Evolutionary conservation across 768 basidiomycete genomes (phyloP).

Genomic region (Lentinula guzmanii): DNA sequence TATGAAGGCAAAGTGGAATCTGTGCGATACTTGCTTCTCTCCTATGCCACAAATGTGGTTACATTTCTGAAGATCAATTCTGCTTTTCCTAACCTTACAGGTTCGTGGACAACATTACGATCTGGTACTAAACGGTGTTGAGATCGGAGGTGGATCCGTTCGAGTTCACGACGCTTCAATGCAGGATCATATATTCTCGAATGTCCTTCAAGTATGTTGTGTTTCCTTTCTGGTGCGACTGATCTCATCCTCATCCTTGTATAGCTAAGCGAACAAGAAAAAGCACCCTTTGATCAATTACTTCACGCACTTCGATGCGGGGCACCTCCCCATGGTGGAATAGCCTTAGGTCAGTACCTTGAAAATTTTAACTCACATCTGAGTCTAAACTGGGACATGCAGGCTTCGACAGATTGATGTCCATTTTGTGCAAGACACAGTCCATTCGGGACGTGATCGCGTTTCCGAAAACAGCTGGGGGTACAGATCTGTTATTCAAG

Average conservation of each 20-base stretch:
- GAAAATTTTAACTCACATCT: conserved; percentile 12
- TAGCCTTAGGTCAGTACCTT: conserved; percentile 67
- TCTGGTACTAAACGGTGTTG: conserved; percentile 88
- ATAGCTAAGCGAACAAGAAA: conserved; percentile 71
- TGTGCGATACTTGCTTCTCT: conserved; percentile 24
- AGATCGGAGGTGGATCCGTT: conserved; percentile 93
- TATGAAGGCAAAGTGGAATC: conserved; percentile 61
- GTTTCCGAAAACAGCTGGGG: conserved; percentile 86
- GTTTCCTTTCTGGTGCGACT: not conserved
- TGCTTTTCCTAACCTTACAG: conserved; percentile 26
- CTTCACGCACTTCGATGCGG: conserved; percentile 84
- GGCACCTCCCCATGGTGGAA: conserved; percentile 93
- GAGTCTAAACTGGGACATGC: not conserved
- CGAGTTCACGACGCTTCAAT: conserved; percentile 84
- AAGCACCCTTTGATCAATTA: conserved; percentile 74
- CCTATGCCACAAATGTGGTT: not conserved
- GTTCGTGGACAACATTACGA: conserved; percentile 96
- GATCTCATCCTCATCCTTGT: not conserved
- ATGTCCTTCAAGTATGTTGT: conserved; percentile 67
- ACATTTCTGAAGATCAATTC: conserved; percentile 6
- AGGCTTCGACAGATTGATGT: conserved; percentile 93
- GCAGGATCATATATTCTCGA: conserved; percentile 76
- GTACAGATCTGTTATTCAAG: conserved; percentile 83
- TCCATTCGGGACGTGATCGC: conserved; percentile 96
- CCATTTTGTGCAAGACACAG: conserved; percentile 79